phyloP scores from a whole-genome alignment of 192 early-diverging fungal species.

The Podochytrium sp. region DNA sequence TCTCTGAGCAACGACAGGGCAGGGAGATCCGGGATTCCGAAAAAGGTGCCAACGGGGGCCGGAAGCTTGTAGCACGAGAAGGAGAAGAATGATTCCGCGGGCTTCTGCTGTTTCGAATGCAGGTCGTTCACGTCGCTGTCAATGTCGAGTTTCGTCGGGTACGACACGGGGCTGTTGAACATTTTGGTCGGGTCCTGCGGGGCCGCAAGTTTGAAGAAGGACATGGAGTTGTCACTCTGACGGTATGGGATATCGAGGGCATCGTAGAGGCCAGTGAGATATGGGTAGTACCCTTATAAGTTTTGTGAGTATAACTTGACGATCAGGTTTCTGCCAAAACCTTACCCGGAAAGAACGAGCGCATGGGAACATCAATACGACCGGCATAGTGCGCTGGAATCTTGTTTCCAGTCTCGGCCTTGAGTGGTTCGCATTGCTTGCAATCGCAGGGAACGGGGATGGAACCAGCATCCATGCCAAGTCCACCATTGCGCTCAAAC shows the following conservation, averaged over 20 bases:
- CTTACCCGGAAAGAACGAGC: slow-evolving; percentile 52
- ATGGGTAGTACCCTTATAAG: slow-evolving; percentile 45
- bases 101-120: background rate
- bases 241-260: slow-evolving; percentile 37
- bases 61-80: slow-evolving; percentile 46
- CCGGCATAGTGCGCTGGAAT: background rate
- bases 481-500: slow-evolving; percentile 8
- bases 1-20: background rate
- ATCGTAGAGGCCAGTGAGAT: slow-evolving; percentile 43
- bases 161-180: slow-evolving; percentile 23
- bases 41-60: slow-evolving; percentile 22
- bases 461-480: slow-evolving; percentile 54
- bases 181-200: background rate
- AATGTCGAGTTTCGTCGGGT: slow-evolving; percentile 26
- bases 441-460: slow-evolving; percentile 36
- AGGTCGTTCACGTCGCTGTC: background rate
- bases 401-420: background rate
- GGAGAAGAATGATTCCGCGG: slow-evolving; percentile 38
- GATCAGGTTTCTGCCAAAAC: background rate
- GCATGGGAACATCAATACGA: slow-evolving; percentile 63
- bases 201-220: slow-evolving; percentile 32
- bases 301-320: background rate
- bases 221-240: slow-evolving; percentile 47
- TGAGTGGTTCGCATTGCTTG: slow-evolving; percentile 14
- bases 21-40: slow-evolving; percentile 45